Evolutionary conservation across 495 filamentous ascomycete genomes (phyloP).

Genomic region (Podospora didyma): DNA sequence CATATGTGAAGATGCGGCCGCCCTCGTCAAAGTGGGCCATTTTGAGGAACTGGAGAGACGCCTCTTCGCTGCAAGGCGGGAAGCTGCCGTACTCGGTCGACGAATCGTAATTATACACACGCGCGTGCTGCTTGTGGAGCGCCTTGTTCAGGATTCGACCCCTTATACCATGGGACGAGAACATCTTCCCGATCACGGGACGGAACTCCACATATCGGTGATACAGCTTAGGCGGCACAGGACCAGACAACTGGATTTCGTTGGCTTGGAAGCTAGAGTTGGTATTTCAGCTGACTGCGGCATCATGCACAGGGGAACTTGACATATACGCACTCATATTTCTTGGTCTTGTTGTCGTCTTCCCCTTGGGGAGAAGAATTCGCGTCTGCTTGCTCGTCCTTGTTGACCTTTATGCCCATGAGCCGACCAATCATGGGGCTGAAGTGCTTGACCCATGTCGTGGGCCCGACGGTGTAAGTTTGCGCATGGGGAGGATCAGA

Average conservation of each 20-base stretch:
- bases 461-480: constrained; percentile 72
- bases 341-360: constrained; percentile 50
- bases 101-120: constrained; percentile 82
- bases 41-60: constrained; percentile 75
- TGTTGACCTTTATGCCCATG: constrained; percentile 66
- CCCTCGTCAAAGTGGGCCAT: constrained; percentile 83
- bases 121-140: constrained; percentile 82
- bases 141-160: constrained; percentile 78
- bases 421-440: constrained; percentile 85
- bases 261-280: constrained; percentile 79
- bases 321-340: constrained; percentile 61
- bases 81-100: constrained; percentile 63
- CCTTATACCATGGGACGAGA: constrained; percentile 67
- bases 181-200: constrained; percentile 87
- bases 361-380: constrained; percentile 16
- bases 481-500: constrained; percentile 71
- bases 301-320: neutral
- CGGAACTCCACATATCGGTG: constrained; percentile 91
- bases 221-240: constrained; percentile 72
- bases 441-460: constrained; percentile 77
- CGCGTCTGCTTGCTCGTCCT: constrained; percentile 34
- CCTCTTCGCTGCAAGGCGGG: constrained; percentile 49
- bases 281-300: constrained; percentile 5
- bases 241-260: constrained; percentile 81
- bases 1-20: constrained; percentile 84